Evolutionary conservation across 139 green algal genomes (phyloP), one percentile per base, ranked within the genome.

Genomic region (Picochlorum sp.): DNA sequence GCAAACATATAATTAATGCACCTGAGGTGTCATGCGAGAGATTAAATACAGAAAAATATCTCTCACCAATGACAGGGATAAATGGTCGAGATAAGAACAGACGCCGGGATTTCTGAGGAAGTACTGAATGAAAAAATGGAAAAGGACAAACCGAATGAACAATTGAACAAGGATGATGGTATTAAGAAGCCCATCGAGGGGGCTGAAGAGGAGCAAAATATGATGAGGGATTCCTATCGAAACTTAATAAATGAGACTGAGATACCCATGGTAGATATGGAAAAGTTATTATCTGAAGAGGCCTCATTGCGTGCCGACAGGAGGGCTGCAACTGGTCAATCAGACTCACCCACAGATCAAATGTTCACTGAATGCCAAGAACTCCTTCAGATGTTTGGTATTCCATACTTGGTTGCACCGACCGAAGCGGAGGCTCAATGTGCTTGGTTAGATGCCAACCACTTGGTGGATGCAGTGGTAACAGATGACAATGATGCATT

Each of bases 401-500:
- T 99, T 70, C 93, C 93, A 4, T 99, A 88, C 74, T 89, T 99
- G n/a, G 85, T 98, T 26, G 94, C 94, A 6, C 92, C 94, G 7
- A 80, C 77, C 45, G 90, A 95, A 74, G 92, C 92, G 0, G 92
- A 98, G 73, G 92, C 92, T 15, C 93, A 98, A 85, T 97, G 89
- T 66, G 92, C 92, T 8, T 92, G 76, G 72, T 79, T 98, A 63
- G 80, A 97, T 51, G 38, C 49, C 0, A 51, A 73, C 1, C 85
- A 85, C 1, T 77, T 98, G 38, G 94, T 99, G 57, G 91, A 99
- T 62, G 94, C 86, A 6, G 86, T 97, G 18, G 85, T 98, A 18
- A 98, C 94, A 9, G 94, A 99, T 49, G 94, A 99, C 70, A 96
- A 92, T 55, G 94, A 99, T 65, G 94, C 81, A 2, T 97, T 99